Percentiles rank a stretch among this genome's conserved stretches.
phyloP scores from a whole-genome alignment of 192 early-diverging fungal species.

The Radiomyces spectabilis region DNA sequence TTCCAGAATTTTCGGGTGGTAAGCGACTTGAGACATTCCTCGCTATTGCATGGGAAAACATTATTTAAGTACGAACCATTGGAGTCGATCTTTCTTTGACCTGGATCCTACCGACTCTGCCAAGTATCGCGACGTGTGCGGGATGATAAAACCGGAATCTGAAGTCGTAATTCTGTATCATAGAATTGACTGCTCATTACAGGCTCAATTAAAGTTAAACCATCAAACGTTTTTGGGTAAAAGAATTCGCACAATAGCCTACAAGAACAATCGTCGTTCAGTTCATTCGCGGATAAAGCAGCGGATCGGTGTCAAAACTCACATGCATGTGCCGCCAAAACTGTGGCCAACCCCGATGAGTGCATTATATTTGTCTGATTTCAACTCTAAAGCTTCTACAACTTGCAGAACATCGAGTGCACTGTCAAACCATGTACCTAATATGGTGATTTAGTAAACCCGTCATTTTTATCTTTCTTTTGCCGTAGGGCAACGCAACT shows the following conservation, averaged over 20 bases:
- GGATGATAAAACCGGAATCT: conserved; percentile 28
- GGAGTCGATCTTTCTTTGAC: too few relatives aligned
- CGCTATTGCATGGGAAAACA: too few relatives aligned
- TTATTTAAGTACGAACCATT: too few relatives aligned
- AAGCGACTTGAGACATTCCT: conserved; percentile 13
- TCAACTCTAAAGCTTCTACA: conserved; percentile 28
- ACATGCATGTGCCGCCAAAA: conserved; percentile 32
- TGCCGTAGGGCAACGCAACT: too few relatives aligned
- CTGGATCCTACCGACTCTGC: conserved; percentile 25
- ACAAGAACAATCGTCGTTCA: background rate
- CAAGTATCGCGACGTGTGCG: conserved; percentile 40
- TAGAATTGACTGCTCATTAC: conserved; percentile 5
- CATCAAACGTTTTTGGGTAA: conserved; percentile 6
- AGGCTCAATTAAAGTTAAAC: conserved; percentile 2
- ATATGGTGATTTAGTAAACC: background rate
- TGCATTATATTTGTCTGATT: conserved; percentile 7
- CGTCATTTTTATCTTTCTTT: background rate
- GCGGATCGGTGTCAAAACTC: background rate
- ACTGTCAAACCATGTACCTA: conserved; percentile 46
- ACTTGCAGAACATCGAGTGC: conserved; percentile 42
- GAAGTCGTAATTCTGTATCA: conserved; percentile 19
- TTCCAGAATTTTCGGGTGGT: conserved; percentile 27
- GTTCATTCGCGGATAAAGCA: too few relatives aligned
- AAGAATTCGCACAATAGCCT: conserved; percentile 13
- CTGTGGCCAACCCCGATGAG: conserved; percentile 55